Conservation (phyloP, 2,329 filamentous ascomycete species). For the Sphaerostilbella broomeana region DNA sequence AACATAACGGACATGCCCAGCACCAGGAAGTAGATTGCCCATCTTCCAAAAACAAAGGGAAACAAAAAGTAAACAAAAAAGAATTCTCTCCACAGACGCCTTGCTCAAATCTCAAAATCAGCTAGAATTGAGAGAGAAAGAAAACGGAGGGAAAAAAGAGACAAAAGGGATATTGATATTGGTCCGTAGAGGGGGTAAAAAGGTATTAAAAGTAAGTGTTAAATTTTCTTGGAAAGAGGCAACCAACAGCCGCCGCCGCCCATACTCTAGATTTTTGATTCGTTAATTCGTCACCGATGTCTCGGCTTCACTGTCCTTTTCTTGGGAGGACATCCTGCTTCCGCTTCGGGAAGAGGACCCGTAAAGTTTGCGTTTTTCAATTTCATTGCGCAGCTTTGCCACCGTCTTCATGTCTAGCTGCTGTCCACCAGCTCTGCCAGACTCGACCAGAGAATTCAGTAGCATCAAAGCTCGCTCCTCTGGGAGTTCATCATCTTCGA, state of each 20-base stretch:
- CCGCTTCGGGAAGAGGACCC: neutral
- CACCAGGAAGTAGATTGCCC: too few relatives aligned
- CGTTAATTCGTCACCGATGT: neutral
- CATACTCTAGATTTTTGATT: neutral
- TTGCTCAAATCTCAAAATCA: too few relatives aligned
- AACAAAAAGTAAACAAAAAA: too few relatives aligned
- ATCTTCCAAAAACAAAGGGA: too few relatives aligned
- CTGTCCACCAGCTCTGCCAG: neutral
- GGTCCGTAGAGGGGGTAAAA: too few relatives aligned
- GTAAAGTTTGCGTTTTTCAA: conserved; percentile 2
- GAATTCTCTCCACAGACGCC: too few relatives aligned
- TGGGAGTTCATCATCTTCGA: conserved; percentile 6
- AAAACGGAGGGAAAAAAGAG: too few relatives aligned
- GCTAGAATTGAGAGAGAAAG: too few relatives aligned
- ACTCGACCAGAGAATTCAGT: neutral
- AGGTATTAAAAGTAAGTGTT: too few relatives aligned
- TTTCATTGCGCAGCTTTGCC: conserved; percentile 11
- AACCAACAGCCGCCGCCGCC: conserved; percentile 2
- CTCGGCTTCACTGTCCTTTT: neutral
- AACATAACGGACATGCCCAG: too few relatives aligned
- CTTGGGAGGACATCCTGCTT: conserved; percentile 1
- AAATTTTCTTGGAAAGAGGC: too few relatives aligned
- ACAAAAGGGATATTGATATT: too few relatives aligned
- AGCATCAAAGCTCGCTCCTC: conserved; percentile 8
- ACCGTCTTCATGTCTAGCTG: conserved; percentile 9